These are phyloP conservation scores for Escallonia herrerae DNA, from an alignment of 129 eudicot genomes.

Conservation along the genomic window DNA sequence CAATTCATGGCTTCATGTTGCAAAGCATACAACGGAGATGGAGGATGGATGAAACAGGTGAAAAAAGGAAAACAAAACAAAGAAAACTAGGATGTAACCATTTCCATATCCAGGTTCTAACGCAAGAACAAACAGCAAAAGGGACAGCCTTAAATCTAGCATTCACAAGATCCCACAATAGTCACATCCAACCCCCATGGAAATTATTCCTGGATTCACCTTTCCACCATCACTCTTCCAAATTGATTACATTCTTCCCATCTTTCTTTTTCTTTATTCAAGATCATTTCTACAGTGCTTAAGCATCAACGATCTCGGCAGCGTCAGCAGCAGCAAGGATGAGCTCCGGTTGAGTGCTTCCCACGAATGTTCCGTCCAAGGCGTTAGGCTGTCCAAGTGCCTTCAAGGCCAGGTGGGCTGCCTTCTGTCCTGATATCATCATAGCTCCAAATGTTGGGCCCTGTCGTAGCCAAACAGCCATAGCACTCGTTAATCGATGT, in stretches of 20 bases:
- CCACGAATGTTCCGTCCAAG: conserved; percentile 42
- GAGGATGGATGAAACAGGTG: neutral
- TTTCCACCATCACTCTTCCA: neutral
- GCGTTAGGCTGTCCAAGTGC: conserved; percentile 75
- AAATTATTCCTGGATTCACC: neutral
- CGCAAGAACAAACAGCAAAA: neutral
- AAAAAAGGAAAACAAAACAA: neutral
- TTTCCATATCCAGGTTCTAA: conserved; percentile 15
- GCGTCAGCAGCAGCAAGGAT: conserved; percentile 57
- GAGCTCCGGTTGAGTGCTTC: conserved; percentile 42
- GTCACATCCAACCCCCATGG: neutral
- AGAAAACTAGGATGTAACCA: conserved; percentile 4
- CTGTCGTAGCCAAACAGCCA: conserved; percentile 17
- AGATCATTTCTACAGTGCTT: neutral
- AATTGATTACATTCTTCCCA: neutral
- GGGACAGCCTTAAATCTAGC: neutral
- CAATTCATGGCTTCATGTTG: no score
- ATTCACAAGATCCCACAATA: conserved; percentile 1
- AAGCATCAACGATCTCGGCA: conserved; percentile 56
- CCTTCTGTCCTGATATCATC: conserved; percentile 94
- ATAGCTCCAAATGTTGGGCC: conserved; percentile 95
- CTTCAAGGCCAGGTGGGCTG: conserved; percentile 79
- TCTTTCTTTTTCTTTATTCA: neutral
- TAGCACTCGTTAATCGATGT: no score
- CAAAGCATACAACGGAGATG: no score